These are phyloP conservation scores for Candida sp. DNA, from an alignment of 1,139 yeast species.

Conservation along the genomic window DNA sequence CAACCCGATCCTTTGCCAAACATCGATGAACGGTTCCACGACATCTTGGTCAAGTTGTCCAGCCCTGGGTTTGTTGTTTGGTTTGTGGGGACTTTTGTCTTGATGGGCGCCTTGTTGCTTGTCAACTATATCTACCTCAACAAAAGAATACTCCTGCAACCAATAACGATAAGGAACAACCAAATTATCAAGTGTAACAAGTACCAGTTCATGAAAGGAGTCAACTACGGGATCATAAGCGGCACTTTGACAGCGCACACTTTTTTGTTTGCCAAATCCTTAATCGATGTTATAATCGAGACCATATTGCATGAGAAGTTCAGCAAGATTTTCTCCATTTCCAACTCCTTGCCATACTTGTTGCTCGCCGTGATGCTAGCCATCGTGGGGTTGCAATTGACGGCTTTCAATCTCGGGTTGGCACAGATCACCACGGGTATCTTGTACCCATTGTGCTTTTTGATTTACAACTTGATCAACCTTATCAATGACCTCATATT, in stretches of 20 bases:
- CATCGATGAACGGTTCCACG: conserved; percentile 28
- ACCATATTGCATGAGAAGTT: conserved; percentile 38
- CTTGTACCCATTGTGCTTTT: conserved; percentile 84
- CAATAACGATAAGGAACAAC: conserved; percentile 9
- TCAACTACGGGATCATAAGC: conserved; percentile 68
- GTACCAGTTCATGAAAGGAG: conserved; percentile 49
- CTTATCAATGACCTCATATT: conserved; percentile 74
- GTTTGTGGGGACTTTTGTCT: conserved; percentile 41
- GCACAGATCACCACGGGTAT: conserved; percentile 76
- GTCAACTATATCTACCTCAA: conserved; percentile 21
- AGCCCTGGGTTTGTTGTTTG: conserved; percentile 36
- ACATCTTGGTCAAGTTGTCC: conserved; percentile 28
- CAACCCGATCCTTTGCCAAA: conserved; percentile 24
- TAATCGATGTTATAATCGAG: conserved; percentile 68
- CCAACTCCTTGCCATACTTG: conserved; percentile 42
- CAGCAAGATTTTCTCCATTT: conserved; percentile 25
- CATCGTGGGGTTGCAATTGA: conserved; percentile 76
- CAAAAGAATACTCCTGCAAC: conserved; percentile 7
- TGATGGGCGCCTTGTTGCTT: conserved; percentile 28
- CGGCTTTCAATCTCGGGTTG: conserved; percentile 76
- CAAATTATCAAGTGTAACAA: conserved; percentile 13
- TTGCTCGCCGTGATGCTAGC: conserved; percentile 63
- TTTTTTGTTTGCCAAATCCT: conserved; percentile 80
- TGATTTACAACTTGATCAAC: conserved; percentile 78
- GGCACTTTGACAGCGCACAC: conserved; percentile 90